Evolutionary conservation across 345 rosid genomes (phyloP), one percentile per base, ranked within the genome.

Genomic region (Eucalyptus urophylla): DNA sequence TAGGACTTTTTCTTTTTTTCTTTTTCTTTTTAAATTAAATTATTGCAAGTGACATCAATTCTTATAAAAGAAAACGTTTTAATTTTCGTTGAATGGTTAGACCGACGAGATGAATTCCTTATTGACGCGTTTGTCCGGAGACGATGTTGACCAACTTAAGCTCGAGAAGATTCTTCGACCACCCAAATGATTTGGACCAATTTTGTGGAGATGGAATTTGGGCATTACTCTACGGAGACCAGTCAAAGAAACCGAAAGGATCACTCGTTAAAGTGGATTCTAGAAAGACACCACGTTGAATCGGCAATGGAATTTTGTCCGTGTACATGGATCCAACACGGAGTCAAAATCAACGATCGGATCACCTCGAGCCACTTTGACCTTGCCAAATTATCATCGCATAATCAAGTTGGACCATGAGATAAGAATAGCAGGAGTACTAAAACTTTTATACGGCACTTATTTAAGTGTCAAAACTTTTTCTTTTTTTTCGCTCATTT

Each of bases 341-440:
- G 83, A 37, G 14, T 76, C 83, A 21, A 21, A 40, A 76, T 37
- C 27, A 76, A 2, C 76, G 76, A n/a, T n/a, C 76, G 10, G 83
- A 37, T 21, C 14, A 37, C 27, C 27, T 4, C 83, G 43, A 15
- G 45, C 47, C 47, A 37, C 13, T 24, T 76, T 19, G 45, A 76
- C 83, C 83, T 76, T 19, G 8, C 45, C 40, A 72, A 72, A 17
- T 33, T 37, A 1, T 37, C 14, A 43, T 72, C 45, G 1, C 81
- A 33, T 9, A 33, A 9, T 17, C 10, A 37, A 33, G 14, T 76
- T 37, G 2, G 47, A 21, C 15, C 45, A 37, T 7, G 58, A 8
- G 58, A 53, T 53, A 53, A 53, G 24, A 8, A 53, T 0, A 1
- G 9, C 7, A 51, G 22, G 22, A 19, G 0, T 19, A 53, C 0